Base-by-base conservation (phyloP, 495 filamentous ascomycete species). In the Margaritispora aquatica region DNA sequence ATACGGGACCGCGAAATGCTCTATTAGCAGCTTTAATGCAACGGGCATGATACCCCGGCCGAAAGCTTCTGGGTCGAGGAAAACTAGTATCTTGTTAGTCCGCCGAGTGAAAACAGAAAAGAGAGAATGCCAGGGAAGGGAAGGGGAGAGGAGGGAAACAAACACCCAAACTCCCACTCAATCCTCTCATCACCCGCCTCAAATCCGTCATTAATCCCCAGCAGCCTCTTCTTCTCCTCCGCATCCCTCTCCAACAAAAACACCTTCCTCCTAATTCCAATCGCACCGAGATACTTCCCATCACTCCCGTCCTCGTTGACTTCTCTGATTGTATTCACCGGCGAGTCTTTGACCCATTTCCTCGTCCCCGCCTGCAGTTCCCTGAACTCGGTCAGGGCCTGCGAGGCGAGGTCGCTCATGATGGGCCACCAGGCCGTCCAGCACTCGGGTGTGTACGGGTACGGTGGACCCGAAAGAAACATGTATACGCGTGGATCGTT, bases 21-120 rank as follows among this genome's bases (percentile, higher is more conserved):
- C n/a, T 1, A 57, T 31, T 24, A 57, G 22, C 10, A 44, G 10
- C 8, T n/a, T 4, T 1, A 57, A 15, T 1, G 21, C 41, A n/a
- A 27, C 55, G 13, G 41, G 23, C 55, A 57, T 50, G 19, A 57
- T 57, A 5, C 55, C 55, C 20, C 44, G 29, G 5, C 55, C 41
- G 44, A 49, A 44, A n/a, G 24, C 15, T 29, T 47, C 24, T 8
- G 55, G 55, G 1, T n/a, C 36, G 26, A 57, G 55, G 31, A 29
- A 57, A 24, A 50, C 55, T 57, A 50, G 13, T 41, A 23, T 9
- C 24, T 5, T 5, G 13, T 34, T 34, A 34, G 29, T 13, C 13
- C 5, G 29, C 5, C 5, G 13, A 5, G 5, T 34, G 5, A 34
- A 34, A 13, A 5, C 29, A 5, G 5, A 34, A 13, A 5, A 13